phyloP scores from a whole-genome alignment of 139 green algal species.

The Parachlorella kessleri region DNA sequence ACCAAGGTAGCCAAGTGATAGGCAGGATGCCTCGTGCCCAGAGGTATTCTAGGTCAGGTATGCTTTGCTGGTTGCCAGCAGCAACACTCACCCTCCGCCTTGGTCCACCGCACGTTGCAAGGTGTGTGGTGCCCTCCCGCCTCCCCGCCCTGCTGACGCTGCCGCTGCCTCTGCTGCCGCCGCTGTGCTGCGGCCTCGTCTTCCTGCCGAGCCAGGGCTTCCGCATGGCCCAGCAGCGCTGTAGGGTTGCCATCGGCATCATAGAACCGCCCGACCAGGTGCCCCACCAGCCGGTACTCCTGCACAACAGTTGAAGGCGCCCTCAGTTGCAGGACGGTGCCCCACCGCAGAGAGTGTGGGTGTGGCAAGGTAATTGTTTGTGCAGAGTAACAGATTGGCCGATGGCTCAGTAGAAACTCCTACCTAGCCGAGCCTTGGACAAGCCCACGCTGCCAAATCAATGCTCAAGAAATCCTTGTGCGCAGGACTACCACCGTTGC shows the following conservation, averaged over 20 bases:
- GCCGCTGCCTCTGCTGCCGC: background rate
- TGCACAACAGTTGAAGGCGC: constrained; percentile 17
- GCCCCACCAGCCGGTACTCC: constrained; percentile 46
- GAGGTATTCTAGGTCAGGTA: background rate
- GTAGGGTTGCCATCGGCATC: constrained; percentile 36
- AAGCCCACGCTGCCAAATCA: too few relatives aligned
- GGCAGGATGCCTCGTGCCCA: background rate
- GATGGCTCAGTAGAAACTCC: too few relatives aligned
- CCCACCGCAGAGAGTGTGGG: background rate
- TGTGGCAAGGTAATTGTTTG: background rate
- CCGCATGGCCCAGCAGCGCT: constrained; percentile 11
- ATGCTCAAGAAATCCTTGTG: too few relatives aligned
- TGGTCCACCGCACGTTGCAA: constrained; percentile 62
- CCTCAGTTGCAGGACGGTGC: background rate
- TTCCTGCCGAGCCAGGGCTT: constrained; percentile 3
- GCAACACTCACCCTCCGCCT: constrained; percentile 41
- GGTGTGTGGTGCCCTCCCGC: constrained; percentile 27
- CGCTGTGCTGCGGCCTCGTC: background rate
- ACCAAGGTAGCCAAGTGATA: background rate
- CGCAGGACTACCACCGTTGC: too few relatives aligned
- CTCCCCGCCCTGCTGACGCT: constrained; percentile 32
- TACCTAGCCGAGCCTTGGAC: background rate
- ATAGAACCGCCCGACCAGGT: constrained; percentile 54
- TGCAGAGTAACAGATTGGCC: background rate
- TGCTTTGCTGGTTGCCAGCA: too few relatives aligned